phyloP scores from a whole-genome alignment of 768 basidiomycete genomes.

The Phanerodontia chrysosporium region DNA sequence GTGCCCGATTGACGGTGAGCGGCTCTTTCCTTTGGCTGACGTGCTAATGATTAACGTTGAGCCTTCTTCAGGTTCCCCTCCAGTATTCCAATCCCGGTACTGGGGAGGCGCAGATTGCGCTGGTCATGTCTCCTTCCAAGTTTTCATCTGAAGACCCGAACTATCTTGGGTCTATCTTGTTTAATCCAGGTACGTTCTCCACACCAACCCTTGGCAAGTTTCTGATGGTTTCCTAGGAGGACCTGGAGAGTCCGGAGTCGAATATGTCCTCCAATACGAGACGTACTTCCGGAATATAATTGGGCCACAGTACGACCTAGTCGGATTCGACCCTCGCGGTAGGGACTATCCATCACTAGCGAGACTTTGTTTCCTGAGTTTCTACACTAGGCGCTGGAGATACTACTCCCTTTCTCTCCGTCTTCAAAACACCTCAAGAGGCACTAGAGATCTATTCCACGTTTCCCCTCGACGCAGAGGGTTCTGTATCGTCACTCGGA shows the following conservation, averaged over 20 bases:
- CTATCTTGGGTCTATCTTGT: background rate
- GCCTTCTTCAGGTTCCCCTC: slow-evolving; percentile 20
- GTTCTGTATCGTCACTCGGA: slow-evolving; percentile 13
- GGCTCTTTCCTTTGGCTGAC: background rate
- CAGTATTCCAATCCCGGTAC: slow-evolving; percentile 26
- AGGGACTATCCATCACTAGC: slow-evolving; percentile 22
- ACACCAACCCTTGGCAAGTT: background rate
- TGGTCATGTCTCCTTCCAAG: slow-evolving; percentile 22
- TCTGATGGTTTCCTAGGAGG: no score
- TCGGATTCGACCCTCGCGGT: slow-evolving; percentile 29
- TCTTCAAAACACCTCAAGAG: slow-evolving; percentile 20
- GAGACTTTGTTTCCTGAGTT: slow-evolving; percentile 19
- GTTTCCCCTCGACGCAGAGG: slow-evolving; percentile 22
- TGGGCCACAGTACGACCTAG: slow-evolving; percentile 22
- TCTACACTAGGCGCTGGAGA: slow-evolving; percentile 20
- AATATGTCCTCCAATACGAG: slow-evolving; percentile 5
- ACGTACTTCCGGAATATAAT: slow-evolving; percentile 10
- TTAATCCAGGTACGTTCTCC: slow-evolving; percentile 10
- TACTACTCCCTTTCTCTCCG: slow-evolving; percentile 19
- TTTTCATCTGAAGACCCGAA: background rate
- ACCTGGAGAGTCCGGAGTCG: slow-evolving; percentile 25
- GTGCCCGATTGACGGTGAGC: background rate
- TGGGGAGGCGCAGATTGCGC: slow-evolving; percentile 27
- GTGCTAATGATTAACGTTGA: background rate
- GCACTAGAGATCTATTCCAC: slow-evolving; percentile 9